Evolutionary conservation across 768 basidiomycete species (phyloP), one percentile per base, ranked within the genome.

Genomic region (Mycena crocata): DNA sequence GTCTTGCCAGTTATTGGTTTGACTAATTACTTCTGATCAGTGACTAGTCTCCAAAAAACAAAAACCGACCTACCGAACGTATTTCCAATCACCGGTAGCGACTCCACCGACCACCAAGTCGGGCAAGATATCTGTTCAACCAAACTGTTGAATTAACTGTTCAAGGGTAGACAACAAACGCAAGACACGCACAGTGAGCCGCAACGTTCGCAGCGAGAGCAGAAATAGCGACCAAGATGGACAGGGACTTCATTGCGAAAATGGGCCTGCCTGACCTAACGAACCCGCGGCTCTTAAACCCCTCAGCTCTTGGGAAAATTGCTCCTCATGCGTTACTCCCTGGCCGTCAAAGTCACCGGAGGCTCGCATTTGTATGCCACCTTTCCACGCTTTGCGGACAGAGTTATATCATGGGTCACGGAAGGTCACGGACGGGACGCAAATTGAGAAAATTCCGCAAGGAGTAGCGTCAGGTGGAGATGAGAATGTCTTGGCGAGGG

Each of bases 51-150:
- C n/a, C n/a, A n/a, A n/a, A n/a, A n/a, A n/a, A n/a, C n/a, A n/a
- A 7, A 19, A n/a, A n/a, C n/a, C 6, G 15, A 13, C 61, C 19
- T 19, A 66, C 65, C 75, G 74, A 32, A 74, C 71, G 48, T 71
- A 72, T 39, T 66, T 54, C 76, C 74, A 76, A 23, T 52, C 30
- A 6, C 63, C 31, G 45, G 69, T 75, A 1, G 54, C 65, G 12
- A 50, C 59, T 28, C 75, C 74, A n/a, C 62, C 66, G 35, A 70
- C 62, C 23, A 74, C 69, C 51, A 77, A 72, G 4, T 66, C 68
- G 7, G 74, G 73, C 62, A 71, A 76, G 5, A 70, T 74, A 62
- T 77, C 76, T 77, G n/a, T n/a, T n/a, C n/a, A n/a, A n/a, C n/a
- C n/a, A n/a, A n/a, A n/a, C n/a, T n/a, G n/a, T n/a, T n/a, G n/a